Evolutionary conservation across 2,329 filamentous ascomycete genomes (phyloP), one percentile per base, ranked within the genome.

Genomic region (Colletotrichum sp.): DNA sequence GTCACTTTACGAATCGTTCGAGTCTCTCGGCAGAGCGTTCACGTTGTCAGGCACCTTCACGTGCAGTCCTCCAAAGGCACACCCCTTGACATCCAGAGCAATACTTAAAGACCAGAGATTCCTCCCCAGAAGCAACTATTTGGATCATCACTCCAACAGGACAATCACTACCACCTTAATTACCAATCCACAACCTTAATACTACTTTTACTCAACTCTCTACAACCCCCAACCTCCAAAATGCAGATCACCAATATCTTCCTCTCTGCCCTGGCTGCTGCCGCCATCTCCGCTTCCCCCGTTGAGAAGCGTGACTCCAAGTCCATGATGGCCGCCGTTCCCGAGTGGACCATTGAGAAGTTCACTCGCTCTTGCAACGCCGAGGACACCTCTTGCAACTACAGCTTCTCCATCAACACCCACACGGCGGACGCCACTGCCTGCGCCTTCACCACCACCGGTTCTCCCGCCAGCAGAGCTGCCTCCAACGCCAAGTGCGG

Each of bases 401-500:
- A 85, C 83, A 83, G 81, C 77, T 89, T 89, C 78, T 75, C 77
- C 73, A 84, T 88, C 82, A 82, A 87, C 81, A 84, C 85, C 74
- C 76, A 82, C 73, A 78, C 72, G 14, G 24, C 63, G 6, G 79
- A 78, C 7, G 67, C 78, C 14, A 85, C 84, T 34, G 16, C 77
- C 21, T 88, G 86, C 83, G 79, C 75, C 71, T 87, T 87, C 81
- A 79, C 81, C 69, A 84, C 86, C 77, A 82, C 84, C 77, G 81
- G 82, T 52, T 82, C 87, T 77, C 78, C 80, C 73, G 81, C 83
- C 77, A 83, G 84, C 71, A 79, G 82, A 73, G 82, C 83, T 75
- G 83, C 82, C 80, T 85, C 84, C 63, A 85, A 84, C 21, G 77
- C 80, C 73, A 83, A 77, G 65, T 91, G 88, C 83, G 89, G 89